Evolutionary conservation across 148 eudicot species (phyloP).

Genomic region (Cornus florida): DNA sequence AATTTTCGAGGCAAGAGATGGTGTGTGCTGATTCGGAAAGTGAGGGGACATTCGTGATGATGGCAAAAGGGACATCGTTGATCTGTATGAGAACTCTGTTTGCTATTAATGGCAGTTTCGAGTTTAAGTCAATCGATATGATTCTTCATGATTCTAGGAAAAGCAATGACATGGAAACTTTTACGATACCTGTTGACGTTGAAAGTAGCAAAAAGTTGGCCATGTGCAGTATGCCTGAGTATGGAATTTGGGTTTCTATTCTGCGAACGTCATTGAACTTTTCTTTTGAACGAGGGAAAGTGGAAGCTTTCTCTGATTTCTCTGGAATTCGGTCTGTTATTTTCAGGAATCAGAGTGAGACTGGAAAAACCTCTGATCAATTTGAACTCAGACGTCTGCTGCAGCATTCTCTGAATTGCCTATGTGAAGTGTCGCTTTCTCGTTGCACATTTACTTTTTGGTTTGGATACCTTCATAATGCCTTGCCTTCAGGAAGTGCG

Average conservation of each 20-base stretch:
- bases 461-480: slow-evolving; percentile 35
- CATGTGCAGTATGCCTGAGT: slow-evolving; percentile 37
- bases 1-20: slow-evolving; percentile 25
- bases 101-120: slow-evolving; percentile 38
- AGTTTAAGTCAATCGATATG: slow-evolving; percentile 51
- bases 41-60: slow-evolving; percentile 24
- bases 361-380: slow-evolving; percentile 29
- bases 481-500: slow-evolving; percentile 22
- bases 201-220: slow-evolving; percentile 32
- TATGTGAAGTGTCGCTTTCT: slow-evolving; percentile 65
- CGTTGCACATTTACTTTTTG: slow-evolving; percentile 41
- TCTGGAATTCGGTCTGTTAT: slow-evolving; percentile 39
- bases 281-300: slow-evolving; percentile 40
- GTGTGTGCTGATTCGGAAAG: slow-evolving; percentile 21
- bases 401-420: slow-evolving; percentile 40
- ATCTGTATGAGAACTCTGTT: slow-evolving; percentile 19
- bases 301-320: slow-evolving; percentile 41
- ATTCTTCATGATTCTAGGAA: slow-evolving; percentile 58
- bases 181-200: slow-evolving; percentile 20
- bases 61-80: slow-evolving; percentile 25
- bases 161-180: slow-evolving; percentile 28
- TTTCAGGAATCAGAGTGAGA: slow-evolving; percentile 42
- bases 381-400: slow-evolving; percentile 34
- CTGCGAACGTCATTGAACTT: slow-evolving; percentile 31
- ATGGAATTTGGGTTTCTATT: slow-evolving; percentile 58